Evolutionary conservation across 441 rosid species (phyloP), one percentile per base, ranked within the genome.

Genomic region (Rhodomyrtus psidioides): DNA sequence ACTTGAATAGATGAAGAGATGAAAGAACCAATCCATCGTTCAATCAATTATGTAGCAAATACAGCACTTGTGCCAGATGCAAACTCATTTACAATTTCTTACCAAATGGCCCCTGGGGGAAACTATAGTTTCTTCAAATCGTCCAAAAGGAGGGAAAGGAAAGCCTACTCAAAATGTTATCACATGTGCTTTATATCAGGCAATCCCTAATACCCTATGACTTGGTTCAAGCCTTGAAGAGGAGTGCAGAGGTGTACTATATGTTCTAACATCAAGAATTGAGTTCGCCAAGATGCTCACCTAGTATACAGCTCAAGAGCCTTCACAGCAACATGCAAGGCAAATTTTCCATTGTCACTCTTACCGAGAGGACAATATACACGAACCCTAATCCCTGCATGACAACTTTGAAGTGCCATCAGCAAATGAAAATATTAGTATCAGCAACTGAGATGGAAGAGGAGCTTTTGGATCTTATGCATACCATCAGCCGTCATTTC

Each of bases 281-380:
- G 84, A 49, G 46, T 30, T 82, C 2, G 7, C 46, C n/a, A 21
- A 70, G 51, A 70, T 70, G 51, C 81, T 39, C 81, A 92, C 92
- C 86, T 53, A 28, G 87, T 81, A 62, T 65, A 89, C 53, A 91
- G 83, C 42, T 88, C 89, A 59, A 89, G 86, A n/a, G 90, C 87
- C 88, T 87, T 89, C 53, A 88, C 86, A 60, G 92, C 90, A 59
- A 91, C 39, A 14, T 89, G 42, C 16, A 91, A 54, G 27, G 87
- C 88, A 82, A 70, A 88, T 65, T 83, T 88, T 34, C 90, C 88
- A 9, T 89, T 83, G 62, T 62, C 87, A 15, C 92, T 90, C 85
- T 87, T 84, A 42, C 89, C 89, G 13, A 87, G 86, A 24, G 91
- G 91, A 83, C 91, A 91, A 82, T 87, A 88, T 28, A 87, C 90